Conservation (phyloP, 2,329 filamentous ascomycete genomes). For the Clathrospora elynae region DNA sequence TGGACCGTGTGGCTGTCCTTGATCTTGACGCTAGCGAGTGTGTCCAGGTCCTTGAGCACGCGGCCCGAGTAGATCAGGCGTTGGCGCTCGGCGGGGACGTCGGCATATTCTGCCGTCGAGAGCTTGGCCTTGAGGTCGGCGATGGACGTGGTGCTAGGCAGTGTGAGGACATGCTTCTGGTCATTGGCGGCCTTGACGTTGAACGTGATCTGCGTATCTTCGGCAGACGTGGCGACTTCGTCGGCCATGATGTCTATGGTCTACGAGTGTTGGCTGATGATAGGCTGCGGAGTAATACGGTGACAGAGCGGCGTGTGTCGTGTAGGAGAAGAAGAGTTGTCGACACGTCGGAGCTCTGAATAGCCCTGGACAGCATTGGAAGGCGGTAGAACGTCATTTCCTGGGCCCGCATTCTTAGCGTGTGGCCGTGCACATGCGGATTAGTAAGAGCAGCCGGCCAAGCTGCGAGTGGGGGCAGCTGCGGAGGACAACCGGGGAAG, state of each 20-base stretch:
- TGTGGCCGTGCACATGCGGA: conserved; percentile 10
- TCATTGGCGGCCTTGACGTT: conserved; percentile 97
- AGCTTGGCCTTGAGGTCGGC: conserved; percentile 90
- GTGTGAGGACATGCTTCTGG: conserved; percentile 79
- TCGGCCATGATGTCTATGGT: conserved; percentile 64
- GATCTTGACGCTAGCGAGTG: conserved; percentile 85
- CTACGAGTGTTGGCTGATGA: conserved; percentile 9
- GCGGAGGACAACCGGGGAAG: conserved; percentile 7
- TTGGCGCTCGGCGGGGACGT: conserved; percentile 85
- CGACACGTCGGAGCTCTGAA: too few relatives aligned
- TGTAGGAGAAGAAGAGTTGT: too few relatives aligned
- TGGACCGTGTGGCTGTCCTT: conserved; percentile 96
- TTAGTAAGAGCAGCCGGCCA: conserved; percentile 6
- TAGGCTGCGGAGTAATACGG: too few relatives aligned
- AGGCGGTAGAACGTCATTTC: conserved; percentile 38
- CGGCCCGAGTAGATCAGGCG: conserved; percentile 96
- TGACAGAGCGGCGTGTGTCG: too few relatives aligned
- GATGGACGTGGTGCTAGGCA: conserved; percentile 76
- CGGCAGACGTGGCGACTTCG: conserved; percentile 57
- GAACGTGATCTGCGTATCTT: conserved; percentile 85
- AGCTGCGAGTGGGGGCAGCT: conserved; percentile 5
- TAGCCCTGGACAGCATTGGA: conserved; percentile 30
- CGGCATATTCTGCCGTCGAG: conserved; percentile 77
- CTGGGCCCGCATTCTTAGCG: conserved; percentile 25
- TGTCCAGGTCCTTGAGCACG: conserved; percentile 93